Conservation (phyloP, 2,329 filamentous ascomycete species). For the Lecanicillium sp. region DNA sequence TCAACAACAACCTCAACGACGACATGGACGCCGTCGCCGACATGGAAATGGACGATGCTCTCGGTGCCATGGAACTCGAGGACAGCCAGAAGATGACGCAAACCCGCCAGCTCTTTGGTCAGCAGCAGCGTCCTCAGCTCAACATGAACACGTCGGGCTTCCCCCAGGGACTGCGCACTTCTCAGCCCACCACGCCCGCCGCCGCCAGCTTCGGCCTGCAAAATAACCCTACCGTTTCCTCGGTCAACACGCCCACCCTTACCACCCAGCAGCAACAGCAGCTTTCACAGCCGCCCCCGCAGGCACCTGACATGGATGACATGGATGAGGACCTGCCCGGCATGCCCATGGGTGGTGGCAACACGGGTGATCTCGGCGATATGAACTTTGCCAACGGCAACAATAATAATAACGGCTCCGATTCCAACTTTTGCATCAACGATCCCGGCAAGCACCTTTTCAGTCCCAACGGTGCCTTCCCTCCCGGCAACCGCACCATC, state of each 20-base stretch:
- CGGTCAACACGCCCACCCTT: constrained; percentile 89
- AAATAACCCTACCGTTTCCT: constrained; percentile 94
- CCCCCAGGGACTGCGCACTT: constrained; percentile 72
- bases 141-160: constrained; percentile 73
- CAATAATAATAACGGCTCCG: constrained; percentile 28
- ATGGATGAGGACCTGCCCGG: constrained; percentile 67
- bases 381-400: constrained; percentile 41
- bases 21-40: constrained; percentile 84
- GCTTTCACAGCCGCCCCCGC: constrained; percentile 47
- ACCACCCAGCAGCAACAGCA: constrained; percentile 70
- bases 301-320: constrained; percentile 43
- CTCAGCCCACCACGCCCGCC: constrained; percentile 79
- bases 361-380: constrained; percentile 41
- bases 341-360: constrained; percentile 54
- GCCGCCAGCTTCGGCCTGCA: constrained; percentile 71
- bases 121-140: constrained; percentile 59
- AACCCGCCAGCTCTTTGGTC: constrained; percentile 60
- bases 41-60: constrained; percentile 92
- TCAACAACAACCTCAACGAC: constrained; percentile 31
- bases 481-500: constrained; percentile 54
- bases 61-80: constrained; percentile 58
- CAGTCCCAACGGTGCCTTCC: constrained; percentile 71
- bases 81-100: constrained; percentile 61
- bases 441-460: constrained; percentile 92
- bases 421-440: constrained; percentile 62